These are phyloP conservation scores for Moniliella sp. DNA, from an alignment of 1,284 basidiomycete genomes.

Conservation along the genomic window DNA sequence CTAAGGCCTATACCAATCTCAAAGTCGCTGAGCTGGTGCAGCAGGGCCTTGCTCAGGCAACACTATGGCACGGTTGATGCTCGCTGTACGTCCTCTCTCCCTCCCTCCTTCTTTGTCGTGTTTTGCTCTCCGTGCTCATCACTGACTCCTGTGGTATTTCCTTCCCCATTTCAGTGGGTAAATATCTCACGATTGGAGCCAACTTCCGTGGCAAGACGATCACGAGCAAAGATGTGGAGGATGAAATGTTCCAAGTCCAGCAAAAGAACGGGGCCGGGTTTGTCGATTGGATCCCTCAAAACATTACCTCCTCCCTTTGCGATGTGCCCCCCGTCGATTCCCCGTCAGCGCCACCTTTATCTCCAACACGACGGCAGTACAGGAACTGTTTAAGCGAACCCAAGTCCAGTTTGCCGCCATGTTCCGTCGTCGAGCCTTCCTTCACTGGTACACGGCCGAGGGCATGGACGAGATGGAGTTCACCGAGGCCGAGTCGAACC, in stretches of 20 bases:
- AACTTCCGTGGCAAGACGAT: slow-evolving; percentile 31
- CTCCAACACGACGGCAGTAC: slow-evolving; percentile 76
- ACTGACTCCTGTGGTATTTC: too few species aligned
- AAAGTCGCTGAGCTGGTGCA: slow-evolving; percentile 28
- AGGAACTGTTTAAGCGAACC: slow-evolving; percentile 70
- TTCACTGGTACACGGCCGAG: slow-evolving; percentile 60
- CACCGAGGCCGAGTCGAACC: slow-evolving; percentile 5
- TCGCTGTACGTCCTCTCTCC: too few species aligned
- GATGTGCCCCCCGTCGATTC: slow-evolving; percentile 69
- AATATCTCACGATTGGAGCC: slow-evolving; percentile 37
- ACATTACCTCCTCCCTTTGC: slow-evolving; percentile 73
- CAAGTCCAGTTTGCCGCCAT: slow-evolving; percentile 91
- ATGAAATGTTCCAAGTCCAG: slow-evolving; percentile 86
- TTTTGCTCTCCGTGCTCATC: too few species aligned
- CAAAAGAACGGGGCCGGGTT: slow-evolving; percentile 93
- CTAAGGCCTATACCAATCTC: slow-evolving; percentile 40
- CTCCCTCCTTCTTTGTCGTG: too few species aligned
- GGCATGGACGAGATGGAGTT: slow-evolving; percentile 88
- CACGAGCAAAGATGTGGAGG: slow-evolving; percentile 72
- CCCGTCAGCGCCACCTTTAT: slow-evolving; percentile 56
- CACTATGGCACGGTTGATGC: slow-evolving; percentile 43
- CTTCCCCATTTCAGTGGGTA: slow-evolving; percentile 48
- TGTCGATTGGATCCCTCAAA: slow-evolving; percentile 72
- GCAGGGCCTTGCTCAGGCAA: slow-evolving; percentile 30
- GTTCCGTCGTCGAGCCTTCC: slow-evolving; percentile 96